Base-by-base conservation (phyloP, 352 stramenopile genomes). In the Phytopythium oedochilum region DNA sequence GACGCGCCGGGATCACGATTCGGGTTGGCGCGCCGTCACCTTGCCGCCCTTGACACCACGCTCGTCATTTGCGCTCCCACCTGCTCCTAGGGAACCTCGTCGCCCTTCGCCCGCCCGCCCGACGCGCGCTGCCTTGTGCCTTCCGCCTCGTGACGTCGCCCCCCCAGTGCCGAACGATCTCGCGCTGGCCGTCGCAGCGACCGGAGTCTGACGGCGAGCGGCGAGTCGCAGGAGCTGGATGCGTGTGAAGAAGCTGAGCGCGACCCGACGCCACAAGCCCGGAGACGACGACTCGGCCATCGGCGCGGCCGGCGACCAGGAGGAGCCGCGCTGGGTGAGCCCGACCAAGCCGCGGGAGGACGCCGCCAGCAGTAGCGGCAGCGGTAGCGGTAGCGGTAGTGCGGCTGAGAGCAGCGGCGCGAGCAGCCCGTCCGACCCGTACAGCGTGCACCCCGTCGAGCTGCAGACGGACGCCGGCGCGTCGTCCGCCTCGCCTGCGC, bases 171-270 rank as follows among this genome's bases (percentile, higher is more conserved):
- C 20, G 8, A 29, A n/a, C 11, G 9, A 5, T 15, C 10, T 11
- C 31, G 31, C 2, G 31, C 31, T 26, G n/a, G 38, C 20, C 40
- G 22, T 31, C 35, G 35, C 7, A n/a, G n/a, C n/a, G n/a, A n/a
- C n/a, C n/a, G n/a, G n/a, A n/a, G n/a, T n/a, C n/a, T n/a, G n/a
- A n/a, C n/a, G n/a, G n/a, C n/a, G 29, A 32, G 29, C 29, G 29
- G 29, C 40, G 40, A 46, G 20, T 26, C 40, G 40, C 40, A n/a
- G 26, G 39, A 44, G 46, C 58, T 39, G 66, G 50, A 89, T 89
- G 78, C 78, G 78, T 77, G 74, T 89, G 65, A 89, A 89, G 76
- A 89, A 89, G 51, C 58, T 87, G 64, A 87, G 71, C 68, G 62
- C 65, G 47, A 83, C 78, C 55, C 71, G 75, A 60, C 78, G 75